Base-by-base conservation (phyloP, 495 filamentous ascomycete species). In the Xylaria curta region DNA sequence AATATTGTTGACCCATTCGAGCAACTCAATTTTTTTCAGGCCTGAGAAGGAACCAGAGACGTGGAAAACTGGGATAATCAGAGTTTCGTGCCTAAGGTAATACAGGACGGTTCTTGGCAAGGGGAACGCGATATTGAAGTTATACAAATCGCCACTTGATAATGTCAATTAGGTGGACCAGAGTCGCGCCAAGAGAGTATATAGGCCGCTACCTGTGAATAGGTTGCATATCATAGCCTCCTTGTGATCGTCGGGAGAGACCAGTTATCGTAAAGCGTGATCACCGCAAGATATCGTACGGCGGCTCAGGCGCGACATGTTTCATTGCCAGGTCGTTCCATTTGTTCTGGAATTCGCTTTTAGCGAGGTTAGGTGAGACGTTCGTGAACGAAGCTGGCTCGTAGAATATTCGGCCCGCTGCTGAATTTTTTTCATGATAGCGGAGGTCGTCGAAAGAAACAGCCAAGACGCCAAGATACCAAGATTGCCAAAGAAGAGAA, bases 401-500 rank as follows among this genome's bases (percentile, higher is more conserved):
- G 31, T 13, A n/a, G 31, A 3, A 9, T 15, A 9, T 63, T 65
- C 36, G 60, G 42, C 24, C 21, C 42, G 38, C 4, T 47, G 12
- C 40, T 49, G 15, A 3, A 21, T 46, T 33, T 13, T n/a, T 13
- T 26, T 28, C 31, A 56, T 54, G 49, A 56, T 56, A 44, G 26
- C 8, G 28, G 47, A 54, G 65, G 65, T 67, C 49, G 65, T 67
- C 12, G 49, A 67, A 54, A 54, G 33, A 67, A 42, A 56, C 19
- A 10, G 65, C 65, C 65, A 67, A 67, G 49, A 33, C 5, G 49
- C 33, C n/a, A 53, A 38, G 64, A 4, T 36, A 51, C 51, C 40
- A 69, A 69, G 66, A n/a, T 38, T 38, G 66, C 66, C 54, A 69
- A 69, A 54, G 40, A 44, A 26, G 54, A 24, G 33, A 12, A 4